These are phyloP conservation scores for Litsea cubeba DNA, from an alignment of 164 flowering plant species.

Conservation along the genomic window DNA sequence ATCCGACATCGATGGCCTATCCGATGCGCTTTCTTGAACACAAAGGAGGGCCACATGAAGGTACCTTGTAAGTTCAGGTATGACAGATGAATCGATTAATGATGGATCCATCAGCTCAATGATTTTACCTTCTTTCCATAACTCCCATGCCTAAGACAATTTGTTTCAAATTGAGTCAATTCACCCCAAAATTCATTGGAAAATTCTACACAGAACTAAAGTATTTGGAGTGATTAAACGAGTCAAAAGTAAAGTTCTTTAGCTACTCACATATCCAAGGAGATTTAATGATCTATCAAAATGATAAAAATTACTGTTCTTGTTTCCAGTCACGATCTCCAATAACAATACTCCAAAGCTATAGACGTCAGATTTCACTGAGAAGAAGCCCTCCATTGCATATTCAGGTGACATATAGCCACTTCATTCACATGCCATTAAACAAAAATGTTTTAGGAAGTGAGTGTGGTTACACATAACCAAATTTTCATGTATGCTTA, in stretches of 20 bases:
- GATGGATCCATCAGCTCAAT: slow-evolving; percentile 9
- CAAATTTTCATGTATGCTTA: not conserved
- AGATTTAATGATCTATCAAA: not conserved
- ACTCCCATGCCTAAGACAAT: slow-evolving; percentile 9
- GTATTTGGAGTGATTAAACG: not conserved
- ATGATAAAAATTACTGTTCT: slow-evolving; percentile 28
- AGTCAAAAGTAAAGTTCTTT: not conserved
- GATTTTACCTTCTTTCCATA: slow-evolving; percentile 10
- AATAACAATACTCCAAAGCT: slow-evolving; percentile 11
- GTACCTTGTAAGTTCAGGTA: slow-evolving; percentile 4
- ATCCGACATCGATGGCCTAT: not conserved
- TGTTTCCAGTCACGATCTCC: slow-evolving; percentile 14
- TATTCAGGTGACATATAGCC: slow-evolving; percentile 14
- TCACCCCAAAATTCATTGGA: not conserved
- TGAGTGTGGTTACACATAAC: no score
- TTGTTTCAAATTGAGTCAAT: not conserved
- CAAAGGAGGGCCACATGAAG: slow-evolving; percentile 12
- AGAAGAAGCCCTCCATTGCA: slow-evolving; percentile 7
- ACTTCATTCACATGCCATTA: slow-evolving; percentile 2
- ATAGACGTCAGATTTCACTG: slow-evolving; percentile 8
- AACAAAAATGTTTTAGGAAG: not conserved
- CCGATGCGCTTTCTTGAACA: slow-evolving; percentile 10
- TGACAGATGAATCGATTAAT: not conserved
- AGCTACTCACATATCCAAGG: not conserved
- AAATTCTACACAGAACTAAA: not conserved